phyloP scores from a whole-genome alignment of 129 eudicot genomes.

The Arctium minus region DNA sequence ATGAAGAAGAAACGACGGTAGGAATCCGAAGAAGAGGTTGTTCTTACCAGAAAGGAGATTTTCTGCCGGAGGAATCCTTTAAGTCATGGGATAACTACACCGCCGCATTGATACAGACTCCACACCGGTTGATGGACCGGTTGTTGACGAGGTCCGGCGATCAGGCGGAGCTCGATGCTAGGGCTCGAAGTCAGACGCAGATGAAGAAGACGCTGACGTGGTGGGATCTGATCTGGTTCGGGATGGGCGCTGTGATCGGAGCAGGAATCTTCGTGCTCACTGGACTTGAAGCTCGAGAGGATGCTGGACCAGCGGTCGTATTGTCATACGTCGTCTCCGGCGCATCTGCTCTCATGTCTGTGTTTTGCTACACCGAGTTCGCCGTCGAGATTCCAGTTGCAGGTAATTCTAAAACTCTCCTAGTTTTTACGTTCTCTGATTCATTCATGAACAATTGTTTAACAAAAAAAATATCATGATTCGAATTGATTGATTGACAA shows the following conservation, averaged over 20 bases:
- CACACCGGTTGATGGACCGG: constrained; percentile 58
- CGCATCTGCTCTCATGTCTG: constrained; percentile 71
- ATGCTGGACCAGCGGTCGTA: constrained; percentile 80
- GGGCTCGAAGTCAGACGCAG: constrained; percentile 50
- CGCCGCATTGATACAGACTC: constrained; percentile 53
- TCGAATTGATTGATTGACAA: background rate
- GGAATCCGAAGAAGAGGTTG: constrained; percentile 59
- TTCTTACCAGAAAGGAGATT: constrained; percentile 60
- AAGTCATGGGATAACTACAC: constrained; percentile 68
- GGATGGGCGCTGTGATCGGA: constrained; percentile 91
- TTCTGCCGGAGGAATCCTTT: constrained; percentile 88
- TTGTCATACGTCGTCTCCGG: constrained; percentile 72
- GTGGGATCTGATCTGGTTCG: constrained; percentile 97
- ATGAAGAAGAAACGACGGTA: constrained; percentile 14
- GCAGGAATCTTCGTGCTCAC: constrained; percentile 95
- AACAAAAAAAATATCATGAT: background rate
- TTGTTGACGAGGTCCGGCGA: constrained; percentile 55
- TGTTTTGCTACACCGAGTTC: constrained; percentile 85
- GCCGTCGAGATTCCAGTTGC: constrained; percentile 93
- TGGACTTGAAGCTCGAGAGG: constrained; percentile 49
- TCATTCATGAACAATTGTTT: background rate
- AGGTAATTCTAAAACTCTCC: constrained; percentile 29
- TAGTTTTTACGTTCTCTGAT: background rate
- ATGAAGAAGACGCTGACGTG: constrained; percentile 75
- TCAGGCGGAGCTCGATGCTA: constrained; percentile 60